Base-by-base conservation (phyloP, 2,329 filamentous ascomycete species). In the Cordyceps fumosorosea region DNA sequence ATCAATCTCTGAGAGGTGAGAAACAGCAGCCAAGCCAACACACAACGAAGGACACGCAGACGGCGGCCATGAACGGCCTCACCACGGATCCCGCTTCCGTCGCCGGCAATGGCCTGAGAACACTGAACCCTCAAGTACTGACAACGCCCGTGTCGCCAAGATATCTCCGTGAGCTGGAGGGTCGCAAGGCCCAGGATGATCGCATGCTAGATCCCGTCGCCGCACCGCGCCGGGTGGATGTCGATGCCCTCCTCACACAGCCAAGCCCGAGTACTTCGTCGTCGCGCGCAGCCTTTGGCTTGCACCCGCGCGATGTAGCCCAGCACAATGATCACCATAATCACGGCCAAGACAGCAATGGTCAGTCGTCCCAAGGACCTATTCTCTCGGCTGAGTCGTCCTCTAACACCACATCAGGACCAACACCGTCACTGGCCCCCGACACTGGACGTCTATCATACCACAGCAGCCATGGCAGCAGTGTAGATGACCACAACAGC, bases 1-100 rank as follows among this genome's bases (percentile, higher is more conserved):
- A 50, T 67, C 66, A 22, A 64, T 67, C 14, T 65, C 66, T 22
- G 66, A 67, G 42, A 66, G 66, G 66, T 67, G 12, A 54, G 60
- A 26, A 47, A 34, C 7, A 37, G 34, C 26, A 24, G 24, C 1
- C 45, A 22, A 37, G 20, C 32, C 37, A 52, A 34, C 40, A 59
- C 24, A 40, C n/a, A 56, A 24, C 7, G 18, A 18, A 18, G 11
- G 16, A 11, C 47, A 32, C 48, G 40, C 44, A 45, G 29, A 32
- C 56, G 18, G 32, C 37, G 22, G 32, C 22, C 3, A 60, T 54
- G 37, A 37, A 60, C 6, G n/a, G 24, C 24, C 29, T 45, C 50
- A 10, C 40, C 4, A n/a, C 48, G 5, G 24, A 60, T 18, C 10
- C 47, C 12, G 57, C 37, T 12, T 20, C 34, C 32, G 51, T 18